Conservation (phyloP, 2,329 filamentous ascomycete genomes). For the Monilinia fructicola region DNA sequence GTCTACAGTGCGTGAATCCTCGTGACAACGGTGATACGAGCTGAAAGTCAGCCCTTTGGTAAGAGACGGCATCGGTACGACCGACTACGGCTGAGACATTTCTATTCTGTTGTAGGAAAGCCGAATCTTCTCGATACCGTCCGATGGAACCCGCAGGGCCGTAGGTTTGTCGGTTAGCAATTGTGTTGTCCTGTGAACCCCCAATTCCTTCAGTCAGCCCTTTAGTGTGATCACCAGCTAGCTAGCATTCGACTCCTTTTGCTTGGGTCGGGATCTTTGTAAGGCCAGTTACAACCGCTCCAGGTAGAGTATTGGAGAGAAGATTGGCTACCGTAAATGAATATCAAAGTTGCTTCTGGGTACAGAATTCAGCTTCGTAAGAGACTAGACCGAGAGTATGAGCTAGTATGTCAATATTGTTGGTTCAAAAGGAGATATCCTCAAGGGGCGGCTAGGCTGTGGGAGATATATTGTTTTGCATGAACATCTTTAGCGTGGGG, state of each 20-base stretch:
- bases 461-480: slow-evolving; percentile 20
- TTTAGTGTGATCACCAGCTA: slow-evolving; percentile 19
- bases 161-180: slow-evolving; percentile 16
- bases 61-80: slow-evolving; percentile 19
- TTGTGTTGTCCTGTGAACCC: slow-evolving; percentile 25
- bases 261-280: slow-evolving; percentile 20
- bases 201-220: slow-evolving; percentile 25
- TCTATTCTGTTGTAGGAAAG: neutral
- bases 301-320: slow-evolving; percentile 26
- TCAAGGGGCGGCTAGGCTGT: slow-evolving; percentile 12
- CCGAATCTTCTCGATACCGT: slow-evolving; percentile 15
- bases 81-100: slow-evolving; percentile 23
- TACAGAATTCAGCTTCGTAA: slow-evolving; percentile 6
- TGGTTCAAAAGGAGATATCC: neutral
- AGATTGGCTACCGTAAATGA: slow-evolving; percentile 17
- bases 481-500: slow-evolving; percentile 2
- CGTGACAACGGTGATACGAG: slow-evolving; percentile 24
- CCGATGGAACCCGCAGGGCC: slow-evolving; percentile 13
- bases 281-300: slow-evolving; percentile 28
- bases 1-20: slow-evolving; percentile 6
- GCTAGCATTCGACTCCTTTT: slow-evolving; percentile 19
- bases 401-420: neutral
- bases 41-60: slow-evolving; percentile 19
- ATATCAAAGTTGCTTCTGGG: neutral
- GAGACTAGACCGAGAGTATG: slow-evolving; percentile 1